Base-by-base conservation (phyloP, 2,329 filamentous ascomycete species). In the Dothistroma pini region DNA sequence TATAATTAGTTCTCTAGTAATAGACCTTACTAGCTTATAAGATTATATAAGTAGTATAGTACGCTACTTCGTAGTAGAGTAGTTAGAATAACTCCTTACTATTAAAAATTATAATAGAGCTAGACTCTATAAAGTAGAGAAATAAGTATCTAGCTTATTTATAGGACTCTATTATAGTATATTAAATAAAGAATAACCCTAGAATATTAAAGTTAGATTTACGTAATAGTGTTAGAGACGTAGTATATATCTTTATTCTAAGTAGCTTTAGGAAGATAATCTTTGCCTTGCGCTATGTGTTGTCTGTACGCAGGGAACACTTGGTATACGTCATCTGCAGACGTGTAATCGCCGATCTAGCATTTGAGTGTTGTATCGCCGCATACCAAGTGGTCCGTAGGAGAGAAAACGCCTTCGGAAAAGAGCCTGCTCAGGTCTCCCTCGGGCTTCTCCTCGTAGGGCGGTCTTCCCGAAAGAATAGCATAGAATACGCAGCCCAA, bases 401-500 rank as follows among this genome's bases (percentile, higher is more conserved):
- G 31, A 21, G 55, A 55, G 12, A 50, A 61, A 11, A 54, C 11
- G 31, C 59, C 32, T 25, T 41, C 32, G 14, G 50, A 25, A 29
- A 61, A 61, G 4, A 34, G 38, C 11, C 38, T 19, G 4, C 29
- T 47, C 32, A 58, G 47, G 14, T 57, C 50, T 41, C 55, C n/a
- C 19, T 61, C 58, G 34, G 44, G 31, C 12, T 29, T 54, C 51
- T 51, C 9, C 51, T 59, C 51, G 49, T 53, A 55, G 22, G 59
- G 56, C 50, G 9, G 32, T 31, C 47, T 35, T 16, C 59, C 48
- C 49, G 38, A 44, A 12, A 49, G 41, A 32, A 61, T 58, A 50
- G 57, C 59, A 58, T 50, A 61, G 14, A 61, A 29, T 6, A 57
- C 44, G 10, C 55, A 61, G 9, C 59, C 59, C 16, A 58, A 51